Evolutionary conservation across 305 asterid genomes (phyloP), one percentile per base, ranked within the genome.

Genomic region (Fraxinus angustifolia): DNA sequence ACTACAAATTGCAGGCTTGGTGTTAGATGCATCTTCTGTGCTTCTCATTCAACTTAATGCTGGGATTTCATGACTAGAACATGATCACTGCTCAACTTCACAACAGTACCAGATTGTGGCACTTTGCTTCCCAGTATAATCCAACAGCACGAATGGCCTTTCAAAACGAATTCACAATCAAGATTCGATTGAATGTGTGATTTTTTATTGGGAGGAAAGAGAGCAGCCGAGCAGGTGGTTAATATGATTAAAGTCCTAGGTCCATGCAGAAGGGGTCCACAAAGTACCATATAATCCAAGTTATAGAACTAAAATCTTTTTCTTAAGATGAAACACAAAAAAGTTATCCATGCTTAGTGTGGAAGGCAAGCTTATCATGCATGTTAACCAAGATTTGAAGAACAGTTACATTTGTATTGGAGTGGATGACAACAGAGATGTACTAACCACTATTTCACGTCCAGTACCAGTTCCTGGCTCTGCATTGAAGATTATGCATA

Each of bases 391-490:
- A 68, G 40, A 31, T 68, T 30, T 68, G 11, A 30, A 31, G 75
- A 68, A 31, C 17, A 28, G 75, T 30, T 11, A 30, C 40, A 68
- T 28, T 68, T 31, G 35, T 68, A 68, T 14, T 30, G 38, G 40
- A 68, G 34, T 68, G 75, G 40, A 68, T 31, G 10, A 68, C 75
- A 28, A 30, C 2, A 78, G 75, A 56, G 70, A 26, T 75, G 65
- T 74, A 85, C 90, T 87, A 77, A 87, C 90, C 90, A 87, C 88
- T 77, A 85, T 85, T 86, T 87, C 90, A 26, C 90, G 88, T 62
- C 90, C 90, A 35, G 87, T 87, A 50, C 90, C 90, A 28, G 90
- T 87, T 84, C 90, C 90, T 62, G 90, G 87, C 40, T 87, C 90
- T 87, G 88, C 86, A 85, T 75, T 36, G 83, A 67, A 80, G 62